Evolutionary conservation across 169 alveolate genomes (phyloP).

Genomic region (Cryptosporidium sp.): DNA sequence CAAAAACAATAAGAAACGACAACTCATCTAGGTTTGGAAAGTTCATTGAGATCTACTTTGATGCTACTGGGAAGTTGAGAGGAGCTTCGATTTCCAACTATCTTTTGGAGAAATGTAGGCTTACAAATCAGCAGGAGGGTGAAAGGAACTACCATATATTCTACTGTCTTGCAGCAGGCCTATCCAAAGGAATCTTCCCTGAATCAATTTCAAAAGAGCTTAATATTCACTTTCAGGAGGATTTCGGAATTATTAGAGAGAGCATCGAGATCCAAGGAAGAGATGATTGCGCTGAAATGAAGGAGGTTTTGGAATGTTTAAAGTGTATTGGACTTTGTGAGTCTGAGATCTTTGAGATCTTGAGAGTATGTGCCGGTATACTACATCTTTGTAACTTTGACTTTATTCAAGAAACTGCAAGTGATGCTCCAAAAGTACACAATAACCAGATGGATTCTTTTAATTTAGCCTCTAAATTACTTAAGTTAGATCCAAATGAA

Average conservation of each 20-base stretch:
- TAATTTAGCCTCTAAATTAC: slow-evolving; percentile 75
- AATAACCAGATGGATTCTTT: slow-evolving; percentile 74
- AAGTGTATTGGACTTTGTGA: slow-evolving; percentile 83
- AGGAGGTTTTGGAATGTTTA: slow-evolving; percentile 84
- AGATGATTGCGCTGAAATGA: slow-evolving; percentile 84
- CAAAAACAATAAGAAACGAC: slow-evolving; percentile 96
- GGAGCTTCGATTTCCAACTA: slow-evolving; percentile 83
- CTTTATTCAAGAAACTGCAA: slow-evolving; percentile 78
- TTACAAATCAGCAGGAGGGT: slow-evolving; percentile 82
- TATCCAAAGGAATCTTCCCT: slow-evolving; percentile 74
- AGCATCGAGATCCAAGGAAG: slow-evolving; percentile 80
- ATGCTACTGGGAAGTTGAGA: slow-evolving; percentile 87
- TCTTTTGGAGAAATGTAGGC: slow-evolving; percentile 91
- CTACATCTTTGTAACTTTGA: slow-evolving; percentile 88
- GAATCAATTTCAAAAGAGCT: slow-evolving; percentile 23
- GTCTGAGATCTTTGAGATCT: slow-evolving; percentile 79
- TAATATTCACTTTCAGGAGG: slow-evolving; percentile 7
- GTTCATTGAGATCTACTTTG: slow-evolving; percentile 93
- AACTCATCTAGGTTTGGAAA: slow-evolving; percentile 99
- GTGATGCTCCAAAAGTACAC: slow-evolving; percentile 62
- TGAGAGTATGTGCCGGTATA: slow-evolving; percentile 81
- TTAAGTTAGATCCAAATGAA: slow-evolving; percentile 73
- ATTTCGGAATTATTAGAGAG: slow-evolving; percentile 71
- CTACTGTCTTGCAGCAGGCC: slow-evolving; percentile 84
- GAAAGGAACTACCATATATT: slow-evolving; percentile 90